Conservation (phyloP, 1,139 yeast genomes). For the Meyerozyma guilliermondii region DNA sequence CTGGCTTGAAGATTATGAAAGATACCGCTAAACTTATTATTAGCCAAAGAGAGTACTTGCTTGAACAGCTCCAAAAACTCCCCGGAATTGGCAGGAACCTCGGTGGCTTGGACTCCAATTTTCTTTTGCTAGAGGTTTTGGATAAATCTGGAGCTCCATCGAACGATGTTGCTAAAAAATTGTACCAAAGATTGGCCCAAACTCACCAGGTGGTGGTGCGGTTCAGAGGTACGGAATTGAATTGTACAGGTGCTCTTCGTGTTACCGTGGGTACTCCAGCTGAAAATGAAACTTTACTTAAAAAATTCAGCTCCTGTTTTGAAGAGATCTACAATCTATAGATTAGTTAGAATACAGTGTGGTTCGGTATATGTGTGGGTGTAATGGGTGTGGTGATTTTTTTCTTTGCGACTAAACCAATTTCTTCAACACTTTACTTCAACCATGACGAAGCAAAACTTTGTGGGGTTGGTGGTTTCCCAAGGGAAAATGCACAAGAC, state of each 20-base stretch:
- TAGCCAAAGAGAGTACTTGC: slow-evolving; percentile 50
- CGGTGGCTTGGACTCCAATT: slow-evolving; percentile 89
- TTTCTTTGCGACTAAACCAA: neutral
- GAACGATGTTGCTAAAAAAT: slow-evolving; percentile 59
- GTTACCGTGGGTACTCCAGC: slow-evolving; percentile 78
- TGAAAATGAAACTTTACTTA: slow-evolving; percentile 60
- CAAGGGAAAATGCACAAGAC: slow-evolving; percentile 97
- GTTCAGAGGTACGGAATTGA: slow-evolving; percentile 84
- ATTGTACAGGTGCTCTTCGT: slow-evolving; percentile 83
- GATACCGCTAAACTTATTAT: slow-evolving; percentile 45
- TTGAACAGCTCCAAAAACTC: slow-evolving; percentile 47
- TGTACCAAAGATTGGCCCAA: slow-evolving; percentile 68
- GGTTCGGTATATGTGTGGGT: neutral
- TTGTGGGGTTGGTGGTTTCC: slow-evolving; percentile 87
- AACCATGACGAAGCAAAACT: slow-evolving; percentile 81
- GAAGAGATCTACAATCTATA: slow-evolving; percentile 7
- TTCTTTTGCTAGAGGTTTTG: slow-evolving; percentile 66
- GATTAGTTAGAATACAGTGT: neutral
- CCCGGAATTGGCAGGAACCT: slow-evolving; percentile 66
- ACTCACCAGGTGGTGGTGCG: slow-evolving; percentile 77
- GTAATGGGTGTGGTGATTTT: neutral
- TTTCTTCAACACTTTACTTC: neutral
- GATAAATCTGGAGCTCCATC: slow-evolving; percentile 59
- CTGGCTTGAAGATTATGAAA: slow-evolving; percentile 58
- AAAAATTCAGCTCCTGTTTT: slow-evolving; percentile 35